Base-by-base conservation (phyloP, 1,284 basidiomycete genomes). In the Paramarasmius palmivorus region DNA sequence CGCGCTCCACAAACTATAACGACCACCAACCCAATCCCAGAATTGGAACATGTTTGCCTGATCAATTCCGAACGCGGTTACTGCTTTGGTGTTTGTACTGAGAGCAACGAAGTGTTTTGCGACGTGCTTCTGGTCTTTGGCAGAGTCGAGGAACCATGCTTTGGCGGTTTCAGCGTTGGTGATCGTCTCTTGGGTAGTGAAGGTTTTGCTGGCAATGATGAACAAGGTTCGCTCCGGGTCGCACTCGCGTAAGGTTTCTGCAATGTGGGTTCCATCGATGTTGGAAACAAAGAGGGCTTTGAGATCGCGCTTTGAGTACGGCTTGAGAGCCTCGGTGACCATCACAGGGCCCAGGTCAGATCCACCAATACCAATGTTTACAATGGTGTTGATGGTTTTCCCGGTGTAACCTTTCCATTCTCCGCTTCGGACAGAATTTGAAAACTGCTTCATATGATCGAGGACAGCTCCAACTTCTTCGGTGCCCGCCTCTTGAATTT, bases 1-100 rank as follows among this genome's bases (percentile, higher is more conserved):
- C 29, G 97, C 95, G 58, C 92, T 94, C 96, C 97, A 99, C 63
- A 99, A 82, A 63, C 92, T 95, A 83, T 99, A 99, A 60, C 96
- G 87, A 39, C 97, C 96, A 60, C 96, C 96, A 60, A 99, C 96
- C 97, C 97, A 99, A 75, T 99, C 97, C 96, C 96, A 99, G 86
- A 99, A 99, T 71, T 92, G 88, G 86, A 99, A 99, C 95, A 99
- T 99, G 79, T 98, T 98, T 63, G 84, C 81, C 63, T 89, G 75
- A 56, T 88, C 81, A 65, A 99, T 99, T 52, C 96, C 97, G 65
- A 99, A 99, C n/a, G 81, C 86, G 29, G 93, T 93, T 53, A 98
- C 97, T 5, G 91, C 94, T 68, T 90, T 85, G 55, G 92, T 93
- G 76, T 99, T 99, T 59, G 97, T 99, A 66, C 92, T 94, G 55